phyloP scores from a whole-genome alignment of 2,329 filamentous ascomycete genomes.

The Exophiala spinifera region DNA sequence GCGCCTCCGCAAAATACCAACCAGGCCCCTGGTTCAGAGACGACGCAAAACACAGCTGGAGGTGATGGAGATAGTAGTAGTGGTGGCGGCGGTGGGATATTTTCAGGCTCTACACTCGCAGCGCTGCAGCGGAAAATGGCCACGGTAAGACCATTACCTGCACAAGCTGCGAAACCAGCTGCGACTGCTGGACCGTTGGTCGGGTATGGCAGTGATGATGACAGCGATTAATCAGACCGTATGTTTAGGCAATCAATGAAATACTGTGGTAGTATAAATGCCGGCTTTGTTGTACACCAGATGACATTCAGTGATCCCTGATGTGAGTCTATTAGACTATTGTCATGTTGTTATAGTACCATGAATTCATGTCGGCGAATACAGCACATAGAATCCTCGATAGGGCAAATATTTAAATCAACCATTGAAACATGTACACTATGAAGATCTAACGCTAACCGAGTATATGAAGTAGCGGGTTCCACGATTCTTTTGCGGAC shows the following conservation, averaged over 20 bases:
- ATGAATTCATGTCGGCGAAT: too few relatives aligned
- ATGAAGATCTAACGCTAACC: not conserved
- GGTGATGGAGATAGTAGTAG: not conserved
- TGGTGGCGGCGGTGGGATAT: conserved; percentile 59
- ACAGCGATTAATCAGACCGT: conserved; percentile 58
- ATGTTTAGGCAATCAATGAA: too few relatives aligned
- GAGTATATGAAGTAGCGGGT: too few relatives aligned
- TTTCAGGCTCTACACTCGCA: conserved; percentile 77
- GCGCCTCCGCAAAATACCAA: conserved; percentile 31
- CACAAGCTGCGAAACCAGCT: conserved; percentile 49
- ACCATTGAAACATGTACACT: not conserved
- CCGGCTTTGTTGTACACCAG: too few relatives aligned
- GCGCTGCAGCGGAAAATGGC: conserved; percentile 61
- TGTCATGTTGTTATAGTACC: too few relatives aligned
- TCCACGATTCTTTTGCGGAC: too few relatives aligned
- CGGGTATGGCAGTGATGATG: conserved; percentile 85
- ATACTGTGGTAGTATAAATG: too few relatives aligned
- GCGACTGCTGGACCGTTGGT: conserved; percentile 70
- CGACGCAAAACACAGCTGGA: conserved; percentile 5
- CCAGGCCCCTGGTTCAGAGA: not conserved
- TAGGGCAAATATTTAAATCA: too few relatives aligned
- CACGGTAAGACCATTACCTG: conserved; percentile 42
- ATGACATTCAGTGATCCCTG: too few relatives aligned
- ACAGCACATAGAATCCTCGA: too few relatives aligned
- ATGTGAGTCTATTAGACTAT: too few relatives aligned